Conservation (phyloP, 106 monocot genomes). For the Allium cepa region DNA sequence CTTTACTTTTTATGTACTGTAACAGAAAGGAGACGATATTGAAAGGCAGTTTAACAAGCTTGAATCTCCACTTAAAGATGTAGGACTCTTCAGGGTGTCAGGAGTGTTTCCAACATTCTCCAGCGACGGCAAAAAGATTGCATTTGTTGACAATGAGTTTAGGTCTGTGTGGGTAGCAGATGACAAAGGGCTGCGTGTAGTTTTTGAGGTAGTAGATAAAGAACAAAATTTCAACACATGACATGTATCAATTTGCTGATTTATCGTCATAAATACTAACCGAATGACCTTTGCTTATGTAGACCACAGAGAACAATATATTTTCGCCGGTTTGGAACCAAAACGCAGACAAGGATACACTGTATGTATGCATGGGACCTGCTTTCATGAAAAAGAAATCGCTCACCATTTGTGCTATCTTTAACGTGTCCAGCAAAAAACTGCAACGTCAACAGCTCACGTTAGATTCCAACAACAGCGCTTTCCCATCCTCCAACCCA, state of each 20-base stretch:
- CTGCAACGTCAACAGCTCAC: not conserved
- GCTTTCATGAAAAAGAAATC: not conserved
- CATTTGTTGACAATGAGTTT: not conserved
- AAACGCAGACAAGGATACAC: not conserved
- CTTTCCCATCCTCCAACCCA: slow-evolving; percentile 2
- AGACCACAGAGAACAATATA: not conserved
- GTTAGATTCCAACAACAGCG: not conserved
- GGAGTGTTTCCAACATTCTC: slow-evolving; percentile 4
- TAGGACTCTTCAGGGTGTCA: slow-evolving; percentile 1
- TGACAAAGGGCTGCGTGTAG: not conserved
- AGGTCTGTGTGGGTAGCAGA: slow-evolving; percentile 1
- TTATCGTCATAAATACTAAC: not conserved
- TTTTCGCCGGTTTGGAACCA: not conserved
- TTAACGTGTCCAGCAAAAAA: not conserved
- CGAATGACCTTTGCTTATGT: not conserved
- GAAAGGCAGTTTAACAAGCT: not conserved
- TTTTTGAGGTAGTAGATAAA: not conserved
- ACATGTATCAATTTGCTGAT: not conserved
- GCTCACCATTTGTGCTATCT: not conserved
- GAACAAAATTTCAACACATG: not conserved
- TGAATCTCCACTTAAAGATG: not conserved
- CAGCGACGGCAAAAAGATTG: not conserved
- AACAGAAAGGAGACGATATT: not conserved
- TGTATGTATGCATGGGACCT: slow-evolving; percentile 2
- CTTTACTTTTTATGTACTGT: not conserved